Base-by-base conservation (phyloP, 2,329 filamentous ascomycete genomes). In the Penicillium nordicum region DNA sequence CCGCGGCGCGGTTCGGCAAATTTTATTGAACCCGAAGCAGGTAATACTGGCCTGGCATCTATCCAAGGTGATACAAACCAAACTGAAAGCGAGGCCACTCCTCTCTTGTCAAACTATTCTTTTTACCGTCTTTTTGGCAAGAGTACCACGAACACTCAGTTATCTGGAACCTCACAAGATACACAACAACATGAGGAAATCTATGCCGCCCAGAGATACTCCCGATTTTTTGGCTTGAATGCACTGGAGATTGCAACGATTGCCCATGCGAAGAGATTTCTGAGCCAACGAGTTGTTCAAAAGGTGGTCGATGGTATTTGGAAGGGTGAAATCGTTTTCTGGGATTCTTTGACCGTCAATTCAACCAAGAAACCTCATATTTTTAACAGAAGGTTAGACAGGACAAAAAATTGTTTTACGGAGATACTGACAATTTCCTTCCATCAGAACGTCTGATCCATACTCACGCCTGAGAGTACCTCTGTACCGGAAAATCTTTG, bases 321-420 rank as follows among this genome's bases (percentile, higher is more conserved):
- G 90, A 85, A 87, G 60, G 91, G 91, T 44, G 87, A 92, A 62
- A 91, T 96, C 58, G 84, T 92, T 37, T 94, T 95, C 71, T 96
- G 90, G 91, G 88, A 92, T 58, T 84, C 80, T 6, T 77, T 96
- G n/a, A 87, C 84, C 9, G 82, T 90, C 9, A 79, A 88, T 66
- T 85, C 89, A 0, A 83, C 81, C 55, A 96, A 95, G 74, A 85
- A 85, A 66, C 87, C 90, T 1, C 86, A 88, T 23, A 84, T 89
- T 61, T 95, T 94, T 74, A 89, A 89, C 69, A 77, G 79, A 61
- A 72, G 72, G 73, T 78, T 64, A 59, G 67, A 47, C 42, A 29
- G 8, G 7, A 21, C 2, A n/a, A 29, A 21, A 12, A 27, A 38
- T 30, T 45, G 56, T 53, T 36, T 38, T 4, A n/a, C 9, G 37